Conservation (phyloP, 352 stramenopile species). For the Pythium periplocum region DNA sequence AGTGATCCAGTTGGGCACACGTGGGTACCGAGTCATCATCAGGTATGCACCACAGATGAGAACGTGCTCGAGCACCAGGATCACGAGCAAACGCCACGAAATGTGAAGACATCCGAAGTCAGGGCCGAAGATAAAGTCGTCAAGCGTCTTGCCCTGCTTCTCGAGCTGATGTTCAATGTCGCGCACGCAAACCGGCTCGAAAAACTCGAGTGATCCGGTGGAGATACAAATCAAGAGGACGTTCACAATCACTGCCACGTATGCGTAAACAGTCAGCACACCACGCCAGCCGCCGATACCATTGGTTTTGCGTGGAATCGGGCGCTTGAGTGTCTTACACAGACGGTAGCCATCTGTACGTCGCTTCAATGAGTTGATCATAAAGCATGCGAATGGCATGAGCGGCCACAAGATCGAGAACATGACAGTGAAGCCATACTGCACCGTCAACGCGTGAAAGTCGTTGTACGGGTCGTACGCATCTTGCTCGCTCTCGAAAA, state of each 20-base stretch:
- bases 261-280: slow-evolving; percentile 29
- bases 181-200: slow-evolving; percentile 21
- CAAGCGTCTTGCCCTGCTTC: slow-evolving; percentile 25
- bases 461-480: slow-evolving; percentile 48
- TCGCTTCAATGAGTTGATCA: slow-evolving; percentile 37
- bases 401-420: slow-evolving; percentile 41
- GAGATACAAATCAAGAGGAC: slow-evolving; percentile 33
- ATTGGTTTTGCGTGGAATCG: slow-evolving; percentile 33
- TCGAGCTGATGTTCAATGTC: slow-evolving; percentile 26
- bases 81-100: slow-evolving; percentile 27
- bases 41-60: slow-evolving; percentile 27
- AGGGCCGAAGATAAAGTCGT: slow-evolving; percentile 31
- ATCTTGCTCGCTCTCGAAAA: slow-evolving; percentile 38
- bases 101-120: slow-evolving; percentile 31
- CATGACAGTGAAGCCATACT: slow-evolving; percentile 44
- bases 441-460: slow-evolving; percentile 31
- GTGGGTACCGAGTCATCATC: slow-evolving; percentile 20
- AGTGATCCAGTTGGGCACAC: slow-evolving; percentile 24
- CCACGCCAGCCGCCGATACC: slow-evolving; percentile 34
- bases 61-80: slow-evolving; percentile 24
- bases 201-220: slow-evolving; percentile 34
- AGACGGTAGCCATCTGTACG: slow-evolving; percentile 32
- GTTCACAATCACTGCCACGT: slow-evolving; percentile 34
- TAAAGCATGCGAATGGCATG: slow-evolving; percentile 35
- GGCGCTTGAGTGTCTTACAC: slow-evolving; percentile 34